Percentiles rank a stretch among this genome's conserved stretches.
Conservation (phyloP, 164 flowering plant genomes). For the Dillenia suffruticosa region DNA sequence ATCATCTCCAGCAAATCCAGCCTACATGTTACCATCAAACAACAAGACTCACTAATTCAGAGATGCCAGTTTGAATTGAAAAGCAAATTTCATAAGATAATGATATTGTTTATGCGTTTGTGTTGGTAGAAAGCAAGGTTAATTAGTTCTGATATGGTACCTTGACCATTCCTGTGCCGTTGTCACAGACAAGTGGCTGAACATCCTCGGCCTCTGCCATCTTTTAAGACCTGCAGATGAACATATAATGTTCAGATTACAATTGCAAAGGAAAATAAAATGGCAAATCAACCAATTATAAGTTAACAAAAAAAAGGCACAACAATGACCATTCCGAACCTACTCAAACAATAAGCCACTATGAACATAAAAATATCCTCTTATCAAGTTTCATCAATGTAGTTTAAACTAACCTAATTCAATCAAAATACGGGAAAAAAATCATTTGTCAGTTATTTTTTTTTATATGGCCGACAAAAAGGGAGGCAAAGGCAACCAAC, state of each 20-base stretch:
- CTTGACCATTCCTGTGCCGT: conserved; percentile 73
- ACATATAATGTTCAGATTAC: conserved; percentile 1
- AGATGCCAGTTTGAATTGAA: neutral
- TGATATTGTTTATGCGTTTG: neutral
- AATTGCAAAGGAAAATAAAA: neutral
- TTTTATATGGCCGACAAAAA: too few species aligned
- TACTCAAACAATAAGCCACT: too few species aligned
- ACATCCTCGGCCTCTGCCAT: conserved; percentile 64
- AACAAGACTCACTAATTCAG: neutral
- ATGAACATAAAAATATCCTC: too few species aligned
- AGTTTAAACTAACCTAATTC: too few species aligned
- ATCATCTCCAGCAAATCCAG: conserved; percentile 84
- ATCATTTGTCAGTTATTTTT: too few species aligned
- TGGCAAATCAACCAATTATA: neutral
- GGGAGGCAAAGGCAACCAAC: too few species aligned
- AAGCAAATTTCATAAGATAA: neutral
- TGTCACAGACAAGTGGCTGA: conserved; percentile 63
- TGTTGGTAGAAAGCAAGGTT: neutral
- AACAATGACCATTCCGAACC: too few species aligned
- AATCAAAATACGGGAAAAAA: too few species aligned
- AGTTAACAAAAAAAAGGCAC: too few species aligned
- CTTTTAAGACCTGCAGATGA: conserved; percentile 16
- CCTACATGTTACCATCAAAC: conserved; percentile 24
- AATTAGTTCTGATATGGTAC: conserved; percentile 13
- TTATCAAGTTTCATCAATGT: too few species aligned